Evolutionary conservation across 2,329 filamentous ascomycete genomes (phyloP), one percentile per base, ranked within the genome.

Genomic region (Cladosporium sp.): DNA sequence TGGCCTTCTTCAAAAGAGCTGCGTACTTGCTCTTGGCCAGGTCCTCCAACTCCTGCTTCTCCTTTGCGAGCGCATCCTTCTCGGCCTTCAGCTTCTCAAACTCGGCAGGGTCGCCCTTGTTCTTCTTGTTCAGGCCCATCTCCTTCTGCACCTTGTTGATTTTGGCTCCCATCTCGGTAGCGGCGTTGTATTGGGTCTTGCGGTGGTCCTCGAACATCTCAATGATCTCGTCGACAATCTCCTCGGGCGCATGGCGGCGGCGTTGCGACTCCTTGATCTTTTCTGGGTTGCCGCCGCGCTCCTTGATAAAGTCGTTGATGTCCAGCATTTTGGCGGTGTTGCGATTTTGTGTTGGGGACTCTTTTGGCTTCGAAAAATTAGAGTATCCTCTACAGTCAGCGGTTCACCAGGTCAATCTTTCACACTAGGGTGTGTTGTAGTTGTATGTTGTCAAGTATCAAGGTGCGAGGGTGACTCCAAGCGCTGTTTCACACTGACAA

Each of bases 51-150:
- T 82, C 81, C 76, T 92, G 92, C 80, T 95, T 93, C 75, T 91
- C 81, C 74, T 89, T 87, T 69, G 92, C 87, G 49, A 96, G 77
- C 3, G 86, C 83, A 51, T 80, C 79, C 76, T 96, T 97, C 72
- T 93, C 80, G 70, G 86, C 79, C 58, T 97, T 79, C 60, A 97
- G 79, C 39, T 91, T 88, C 65, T 84, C 84, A 53, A 97, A 80
- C 40, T 93, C 90, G 64, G 84, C 84, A 39, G 91, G 91, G 72
- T 93, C 86, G 77, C 96, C 91, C 80, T 97, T 96, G 65, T 87
- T 86, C 86, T 96, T 96, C 79, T 96, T 96, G 81, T 93, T 95
- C 68, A 83, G 79, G 17, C 89, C 91, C 70, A 97, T 96, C 72
- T 91, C 85, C 77, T 96, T 96, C 73, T 96, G 90, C 28, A 91